phyloP scores from a whole-genome alignment of 805 yeast genomes.

The Candida ortonii region DNA sequence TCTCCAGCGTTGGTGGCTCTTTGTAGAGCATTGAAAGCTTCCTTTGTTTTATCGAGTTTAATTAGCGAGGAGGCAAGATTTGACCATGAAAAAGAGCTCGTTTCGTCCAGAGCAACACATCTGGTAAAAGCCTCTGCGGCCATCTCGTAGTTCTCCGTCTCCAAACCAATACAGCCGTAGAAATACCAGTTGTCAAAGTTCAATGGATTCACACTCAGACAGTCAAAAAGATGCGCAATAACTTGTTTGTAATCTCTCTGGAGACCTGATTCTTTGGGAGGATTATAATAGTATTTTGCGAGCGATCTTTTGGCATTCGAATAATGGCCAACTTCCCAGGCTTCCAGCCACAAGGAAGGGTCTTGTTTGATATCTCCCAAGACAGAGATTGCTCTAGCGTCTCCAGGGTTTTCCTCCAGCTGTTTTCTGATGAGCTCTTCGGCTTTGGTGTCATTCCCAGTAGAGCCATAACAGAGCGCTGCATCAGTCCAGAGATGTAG shows the following conservation, averaged over 20 bases:
- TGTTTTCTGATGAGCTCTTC: slow-evolving; percentile 53
- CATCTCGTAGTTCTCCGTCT: slow-evolving; percentile 60
- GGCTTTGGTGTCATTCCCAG: slow-evolving; percentile 71
- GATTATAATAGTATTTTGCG: slow-evolving; percentile 66
- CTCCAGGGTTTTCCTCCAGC: slow-evolving; percentile 57
- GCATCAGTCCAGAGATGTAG: slow-evolving; percentile 74
- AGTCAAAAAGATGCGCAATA: slow-evolving; percentile 68
- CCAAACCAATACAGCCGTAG: slow-evolving; percentile 88
- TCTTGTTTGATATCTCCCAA: slow-evolving; percentile 82
- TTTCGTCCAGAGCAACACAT: slow-evolving; percentile 81
- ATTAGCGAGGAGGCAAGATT: slow-evolving; percentile 81
- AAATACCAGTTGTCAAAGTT: slow-evolving; percentile 84
- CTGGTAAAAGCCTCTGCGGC: slow-evolving; percentile 92
- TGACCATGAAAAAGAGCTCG: slow-evolving; percentile 84
- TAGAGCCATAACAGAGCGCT: slow-evolving; percentile 87
- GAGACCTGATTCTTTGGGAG: slow-evolving; percentile 54
- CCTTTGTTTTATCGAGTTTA: slow-evolving; percentile 59
- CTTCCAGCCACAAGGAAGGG: slow-evolving; percentile 72
- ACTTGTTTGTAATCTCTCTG: slow-evolving; percentile 51
- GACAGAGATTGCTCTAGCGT: slow-evolving; percentile 79
- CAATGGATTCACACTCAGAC: slow-evolving; percentile 69
- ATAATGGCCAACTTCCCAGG: slow-evolving; percentile 85
- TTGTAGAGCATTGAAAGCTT: slow-evolving; percentile 82
- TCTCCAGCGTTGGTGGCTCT: slow-evolving; percentile 72
- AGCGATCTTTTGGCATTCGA: slow-evolving; percentile 83